phyloP scores from a whole-genome alignment of 805 yeast genomes.

The Kuraishia piskuri region DNA sequence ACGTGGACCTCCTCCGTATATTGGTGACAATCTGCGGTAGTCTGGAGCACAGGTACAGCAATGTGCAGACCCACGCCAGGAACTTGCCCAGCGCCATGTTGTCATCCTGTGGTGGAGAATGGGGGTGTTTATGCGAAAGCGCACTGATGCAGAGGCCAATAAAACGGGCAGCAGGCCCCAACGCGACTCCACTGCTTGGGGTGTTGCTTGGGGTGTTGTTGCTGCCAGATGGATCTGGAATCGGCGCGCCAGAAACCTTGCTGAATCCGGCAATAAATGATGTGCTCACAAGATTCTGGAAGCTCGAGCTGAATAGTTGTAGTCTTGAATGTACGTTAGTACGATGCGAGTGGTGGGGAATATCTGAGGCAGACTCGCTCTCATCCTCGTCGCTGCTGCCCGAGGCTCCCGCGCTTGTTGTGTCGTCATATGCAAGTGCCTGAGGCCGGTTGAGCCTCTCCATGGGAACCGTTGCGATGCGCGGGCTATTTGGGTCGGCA shows the following conservation, averaged over 20 bases:
- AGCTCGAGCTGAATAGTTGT: conserved; percentile 1
- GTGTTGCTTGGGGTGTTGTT: background rate
- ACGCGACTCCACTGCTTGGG: background rate
- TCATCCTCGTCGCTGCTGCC: no score
- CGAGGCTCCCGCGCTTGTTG: no score
- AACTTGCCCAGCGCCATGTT: conserved; percentile 15
- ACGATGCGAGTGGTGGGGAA: background rate
- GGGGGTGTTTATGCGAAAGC: background rate
- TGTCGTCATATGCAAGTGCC: background rate
- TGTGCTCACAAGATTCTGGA: conserved; percentile 16
- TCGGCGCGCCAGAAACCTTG: conserved; percentile 18
- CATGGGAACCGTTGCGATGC: conserved; percentile 1
- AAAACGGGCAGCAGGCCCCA: conserved; percentile 1
- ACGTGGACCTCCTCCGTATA: conserved; percentile 34
- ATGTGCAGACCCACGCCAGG: conserved; percentile 45
- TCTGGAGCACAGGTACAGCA: conserved; percentile 38
- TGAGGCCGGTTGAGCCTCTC: conserved; percentile 1
- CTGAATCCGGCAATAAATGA: conserved; percentile 21
- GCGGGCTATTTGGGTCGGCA: conserved; percentile 1
- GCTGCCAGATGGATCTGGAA: conserved; percentile 1
- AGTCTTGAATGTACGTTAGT: background rate
- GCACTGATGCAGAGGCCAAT: conserved; percentile 9
- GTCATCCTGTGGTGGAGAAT: conserved; percentile 6
- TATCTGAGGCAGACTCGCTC: background rate
- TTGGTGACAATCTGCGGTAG: conserved; percentile 45